Base-by-base conservation (phyloP, 805 yeast genomes). In the Yamadazyma tumulicola region DNA sequence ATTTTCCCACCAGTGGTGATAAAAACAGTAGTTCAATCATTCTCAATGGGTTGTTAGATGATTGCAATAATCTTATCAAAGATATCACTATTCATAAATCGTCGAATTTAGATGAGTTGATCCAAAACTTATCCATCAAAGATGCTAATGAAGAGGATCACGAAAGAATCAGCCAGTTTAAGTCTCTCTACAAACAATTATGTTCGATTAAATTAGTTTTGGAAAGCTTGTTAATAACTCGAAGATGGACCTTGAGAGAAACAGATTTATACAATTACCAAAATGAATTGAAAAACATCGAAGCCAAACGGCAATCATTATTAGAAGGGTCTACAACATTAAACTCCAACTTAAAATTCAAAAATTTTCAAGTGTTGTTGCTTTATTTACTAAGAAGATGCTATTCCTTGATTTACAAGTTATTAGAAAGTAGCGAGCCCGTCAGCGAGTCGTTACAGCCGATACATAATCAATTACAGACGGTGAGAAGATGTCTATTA, bases 171-270 rank as follows among this genome's bases (percentile, higher is more conserved):
- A 17, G 24, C 7, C 28, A 37, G 11, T 40, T 41, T 23, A 41
- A 41, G 15, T 14, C 15, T 4, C 67, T 84, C 19, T 89, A 85
- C 59, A 70, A 75, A 31, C 70, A 75, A 39, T 66, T 93, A 45
- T 64, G 75, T 19, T 75, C 72, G 29, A 69, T 87, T 47, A 85
- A 87, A 55, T 69, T 77, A 16, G 80, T 81, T 13, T 70, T 93
- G 41, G 96, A 86, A 48, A 86, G 85, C 46, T 66, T 93, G 43
- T 69, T 91, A 48, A 78, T 93, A 29, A 93, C 98, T 3, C 80
- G 96, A 59, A 76, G 98, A 57, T 93, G 99, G 99, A 91, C 97
- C 2, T 68, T 93, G 64, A 77, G 99, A 52, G 96, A 89, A 52
- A 93, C 98, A 0, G 99, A 93, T 61, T 69, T 93, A 42, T 93